Percentiles rank a stretch among this genome's conserved stretches.
phyloP scores from a whole-genome alignment of 768 basidiomycete genomes.

The Kwoniella heveanensis region DNA sequence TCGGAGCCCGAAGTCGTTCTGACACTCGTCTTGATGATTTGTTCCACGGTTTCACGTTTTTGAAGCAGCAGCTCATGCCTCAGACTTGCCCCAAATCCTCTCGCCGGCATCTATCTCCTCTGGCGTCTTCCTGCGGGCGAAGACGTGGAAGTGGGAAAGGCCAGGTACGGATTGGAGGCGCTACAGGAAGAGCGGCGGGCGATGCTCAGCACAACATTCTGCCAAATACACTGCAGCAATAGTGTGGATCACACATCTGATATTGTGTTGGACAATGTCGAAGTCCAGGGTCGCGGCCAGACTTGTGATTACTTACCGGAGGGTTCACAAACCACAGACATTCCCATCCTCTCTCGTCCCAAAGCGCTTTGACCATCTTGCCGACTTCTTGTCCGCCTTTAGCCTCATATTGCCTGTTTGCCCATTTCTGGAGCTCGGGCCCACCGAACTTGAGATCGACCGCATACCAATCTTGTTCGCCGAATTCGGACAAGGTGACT shows the following conservation, averaged over 20 bases:
- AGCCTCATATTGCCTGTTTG: slow-evolving; percentile 39
- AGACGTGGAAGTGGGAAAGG: slow-evolving; percentile 55
- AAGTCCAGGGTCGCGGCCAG: too few relatives aligned
- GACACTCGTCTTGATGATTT: too few relatives aligned
- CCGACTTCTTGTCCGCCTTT: slow-evolving; percentile 49
- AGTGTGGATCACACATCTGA: too few relatives aligned
- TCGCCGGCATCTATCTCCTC: slow-evolving; percentile 49
- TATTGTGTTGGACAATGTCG: too few relatives aligned
- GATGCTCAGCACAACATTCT: not conserved
- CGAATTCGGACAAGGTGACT: slow-evolving; percentile 2
- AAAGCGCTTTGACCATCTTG: slow-evolving; percentile 49
- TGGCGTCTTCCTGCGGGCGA: slow-evolving; percentile 50
- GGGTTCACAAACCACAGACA: slow-evolving; percentile 50
- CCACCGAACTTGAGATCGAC: slow-evolving; percentile 34
- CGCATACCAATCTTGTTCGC: slow-evolving; percentile 29
- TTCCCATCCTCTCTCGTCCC: slow-evolving; percentile 52
- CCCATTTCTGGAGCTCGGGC: slow-evolving; percentile 33
- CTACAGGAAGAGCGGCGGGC: slow-evolving; percentile 7
- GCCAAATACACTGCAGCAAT: too few relatives aligned
- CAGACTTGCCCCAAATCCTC: slow-evolving; percentile 2
- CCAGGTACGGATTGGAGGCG: slow-evolving; percentile 54
- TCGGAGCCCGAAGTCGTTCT: too few relatives aligned
- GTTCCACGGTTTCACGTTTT: too few relatives aligned
- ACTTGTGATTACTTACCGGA: slow-evolving; percentile 7
- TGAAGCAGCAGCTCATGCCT: not conserved